These are phyloP conservation scores for Coniosporium apollinis DNA, from an alignment of 495 filamentous ascomycete genomes.

Conservation along the genomic window DNA sequence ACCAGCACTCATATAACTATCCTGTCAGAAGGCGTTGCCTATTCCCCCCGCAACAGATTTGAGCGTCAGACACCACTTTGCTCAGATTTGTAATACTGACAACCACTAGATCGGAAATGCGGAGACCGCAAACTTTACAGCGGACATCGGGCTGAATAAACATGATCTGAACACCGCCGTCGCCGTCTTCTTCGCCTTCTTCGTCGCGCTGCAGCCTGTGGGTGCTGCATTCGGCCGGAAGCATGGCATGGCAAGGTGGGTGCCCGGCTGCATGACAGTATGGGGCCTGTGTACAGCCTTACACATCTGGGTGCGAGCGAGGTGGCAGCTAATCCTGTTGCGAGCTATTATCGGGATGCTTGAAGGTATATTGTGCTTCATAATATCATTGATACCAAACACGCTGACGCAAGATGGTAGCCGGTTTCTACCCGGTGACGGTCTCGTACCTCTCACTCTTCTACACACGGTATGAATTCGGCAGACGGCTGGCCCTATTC, in stretches of 20 bases:
- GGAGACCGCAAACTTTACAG: slow-evolving; percentile 33
- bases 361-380: too few relatives aligned
- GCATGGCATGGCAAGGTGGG: slow-evolving; percentile 34
- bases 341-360: slow-evolving; percentile 28
- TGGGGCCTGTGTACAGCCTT: slow-evolving; percentile 36
- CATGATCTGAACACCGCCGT: slow-evolving; percentile 37
- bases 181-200: slow-evolving; percentile 37
- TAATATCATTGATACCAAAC: neutral
- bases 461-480: slow-evolving; percentile 40
- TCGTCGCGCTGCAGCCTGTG: slow-evolving; percentile 38
- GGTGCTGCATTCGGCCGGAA: slow-evolving; percentile 36
- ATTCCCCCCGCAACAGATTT: too few relatives aligned
- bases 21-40: too few relatives aligned
- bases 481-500: slow-evolving; percentile 33
- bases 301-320: slow-evolving; percentile 24
- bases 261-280: slow-evolving; percentile 35
- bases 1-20: too few relatives aligned
- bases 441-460: slow-evolving; percentile 37
- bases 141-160: slow-evolving; percentile 26
- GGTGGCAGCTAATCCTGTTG: slow-evolving; percentile 25
- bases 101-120: slow-evolving; percentile 40
- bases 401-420: too few relatives aligned
- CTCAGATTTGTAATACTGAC: too few relatives aligned
- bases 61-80: too few relatives aligned
- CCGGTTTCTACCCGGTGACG: slow-evolving; percentile 37